A percentile compares a stretch with the other conserved stretches of the same genome.
Evolutionary conservation across 75 land plant genomes (phyloP).

Genomic region (Picea glauca): DNA sequence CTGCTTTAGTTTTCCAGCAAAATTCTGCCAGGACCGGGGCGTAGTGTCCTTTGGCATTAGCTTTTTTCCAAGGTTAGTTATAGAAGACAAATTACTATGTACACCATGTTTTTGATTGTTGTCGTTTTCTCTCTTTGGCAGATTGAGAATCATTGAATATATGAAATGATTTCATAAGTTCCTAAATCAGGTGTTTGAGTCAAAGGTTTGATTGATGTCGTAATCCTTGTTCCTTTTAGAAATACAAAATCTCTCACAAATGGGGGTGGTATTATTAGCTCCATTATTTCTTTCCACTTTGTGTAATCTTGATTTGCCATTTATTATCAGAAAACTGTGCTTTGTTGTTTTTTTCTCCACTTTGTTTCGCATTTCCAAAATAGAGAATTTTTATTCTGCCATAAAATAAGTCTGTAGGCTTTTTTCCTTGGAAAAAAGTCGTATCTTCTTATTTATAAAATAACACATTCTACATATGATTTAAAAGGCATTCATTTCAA

Average conservation of each 20-base stretch:
- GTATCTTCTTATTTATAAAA: too few relatives aligned
- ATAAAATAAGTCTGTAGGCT: too few relatives aligned
- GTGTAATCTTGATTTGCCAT: background rate
- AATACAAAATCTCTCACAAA: background rate
- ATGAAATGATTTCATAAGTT: background rate
- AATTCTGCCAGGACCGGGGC: background rate
- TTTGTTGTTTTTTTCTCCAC: background rate
- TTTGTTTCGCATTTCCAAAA: too few relatives aligned
- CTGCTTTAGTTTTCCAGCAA: slow-evolving; percentile 18
- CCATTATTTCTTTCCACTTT: background rate
- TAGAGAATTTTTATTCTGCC: too few relatives aligned
- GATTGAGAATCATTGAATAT: background rate
- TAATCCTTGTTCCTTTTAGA: background rate
- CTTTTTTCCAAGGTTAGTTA: background rate
- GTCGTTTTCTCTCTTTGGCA: background rate
- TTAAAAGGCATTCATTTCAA: too few relatives aligned
- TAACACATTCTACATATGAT: too few relatives aligned
- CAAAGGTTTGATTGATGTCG: background rate
- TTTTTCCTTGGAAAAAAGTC: too few relatives aligned
- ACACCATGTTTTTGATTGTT: background rate
- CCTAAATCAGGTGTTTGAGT: background rate
- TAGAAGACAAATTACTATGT: background rate
- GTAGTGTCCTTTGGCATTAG: background rate
- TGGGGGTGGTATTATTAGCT: too few relatives aligned
- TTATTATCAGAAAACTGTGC: background rate